A percentile compares a stretch with the other conserved stretches of the same genome.
Evolutionary conservation across 495 filamentous ascomycete species (phyloP).

Genomic region (Xylaria longipes): DNA sequence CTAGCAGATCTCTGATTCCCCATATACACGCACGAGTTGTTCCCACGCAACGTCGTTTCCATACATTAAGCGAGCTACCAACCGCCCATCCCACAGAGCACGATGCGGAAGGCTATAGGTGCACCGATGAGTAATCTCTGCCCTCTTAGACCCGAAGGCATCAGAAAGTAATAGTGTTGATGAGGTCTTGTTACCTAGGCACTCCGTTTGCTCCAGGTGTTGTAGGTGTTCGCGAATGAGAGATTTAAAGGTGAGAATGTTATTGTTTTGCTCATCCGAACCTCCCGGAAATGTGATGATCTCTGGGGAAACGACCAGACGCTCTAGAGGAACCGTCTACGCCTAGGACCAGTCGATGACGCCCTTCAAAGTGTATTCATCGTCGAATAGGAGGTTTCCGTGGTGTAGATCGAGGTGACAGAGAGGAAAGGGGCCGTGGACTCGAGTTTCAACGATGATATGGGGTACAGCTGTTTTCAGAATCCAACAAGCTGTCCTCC

Average conservation of each 20-base stretch:
- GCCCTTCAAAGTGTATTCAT: conserved; percentile 10
- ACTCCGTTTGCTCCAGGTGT: background rate
- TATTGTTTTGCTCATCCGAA: background rate
- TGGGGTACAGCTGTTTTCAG: background rate
- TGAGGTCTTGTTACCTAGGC: background rate
- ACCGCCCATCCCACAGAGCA: background rate
- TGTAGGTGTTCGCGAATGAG: background rate
- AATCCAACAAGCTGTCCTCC: background rate
- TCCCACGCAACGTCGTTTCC: background rate
- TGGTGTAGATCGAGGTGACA: conserved; percentile 12
- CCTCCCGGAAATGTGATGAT: background rate
- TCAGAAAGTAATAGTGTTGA: background rate
- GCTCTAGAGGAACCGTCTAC: background rate
- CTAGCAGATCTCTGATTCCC: background rate
- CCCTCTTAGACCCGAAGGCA: background rate
- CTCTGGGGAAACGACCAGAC: background rate
- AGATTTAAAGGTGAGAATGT: background rate
- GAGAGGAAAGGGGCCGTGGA: conserved; percentile 1
- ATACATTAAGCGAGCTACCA: background rate
- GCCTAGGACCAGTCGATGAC: background rate
- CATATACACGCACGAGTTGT: background rate
- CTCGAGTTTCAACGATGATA: background rate
- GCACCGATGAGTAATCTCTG: background rate
- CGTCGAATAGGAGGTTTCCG: conserved; percentile 1
- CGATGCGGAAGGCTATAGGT: background rate